Percentiles rank a stretch among this genome's conserved stretches.
Conservation (phyloP, 2,329 filamentous ascomycete species). For the Hawksworthiomyces lignivorus region DNA sequence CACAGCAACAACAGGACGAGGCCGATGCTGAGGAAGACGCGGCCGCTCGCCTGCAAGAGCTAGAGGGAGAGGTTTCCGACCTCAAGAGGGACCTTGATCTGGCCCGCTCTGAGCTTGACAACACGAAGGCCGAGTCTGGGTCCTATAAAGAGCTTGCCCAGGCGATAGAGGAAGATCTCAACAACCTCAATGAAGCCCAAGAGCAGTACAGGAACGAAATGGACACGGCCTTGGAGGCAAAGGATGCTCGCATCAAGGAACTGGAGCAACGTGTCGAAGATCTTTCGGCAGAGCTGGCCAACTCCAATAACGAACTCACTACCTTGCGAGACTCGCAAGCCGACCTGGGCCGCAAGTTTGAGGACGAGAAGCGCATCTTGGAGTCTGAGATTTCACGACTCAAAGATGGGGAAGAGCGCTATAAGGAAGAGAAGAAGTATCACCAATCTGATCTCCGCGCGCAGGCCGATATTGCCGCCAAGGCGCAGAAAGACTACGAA, state of each 20-base stretch:
- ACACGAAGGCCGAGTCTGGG: constrained; percentile 71
- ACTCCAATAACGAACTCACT: constrained; percentile 75
- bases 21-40: constrained; percentile 35
- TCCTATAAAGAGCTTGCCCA: constrained; percentile 86
- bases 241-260: constrained; percentile 71
- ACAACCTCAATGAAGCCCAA: constrained; percentile 69
- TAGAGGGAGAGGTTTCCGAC: constrained; percentile 76
- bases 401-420: constrained; percentile 75
- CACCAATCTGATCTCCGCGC: constrained; percentile 88
- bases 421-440: constrained; percentile 70
- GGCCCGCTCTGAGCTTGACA: constrained; percentile 70
- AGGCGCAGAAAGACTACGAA: constrained; percentile 93
- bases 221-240: constrained; percentile 65
- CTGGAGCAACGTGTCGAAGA: constrained; percentile 79
- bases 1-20: constrained; percentile 34
- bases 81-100: constrained; percentile 82
- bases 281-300: constrained; percentile 70
- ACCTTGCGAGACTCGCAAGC: constrained; percentile 72
- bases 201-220: constrained; percentile 86
- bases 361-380: constrained; percentile 74
- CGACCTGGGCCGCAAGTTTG: constrained; percentile 61
- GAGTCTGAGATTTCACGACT: constrained; percentile 73
- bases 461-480: constrained; percentile 86
- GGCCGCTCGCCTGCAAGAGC: constrained; percentile 61
- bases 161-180: constrained; percentile 76